Base-by-base conservation (phyloP, 2,329 filamentous ascomycete species). In the Orbilia blumenaviensis region DNA sequence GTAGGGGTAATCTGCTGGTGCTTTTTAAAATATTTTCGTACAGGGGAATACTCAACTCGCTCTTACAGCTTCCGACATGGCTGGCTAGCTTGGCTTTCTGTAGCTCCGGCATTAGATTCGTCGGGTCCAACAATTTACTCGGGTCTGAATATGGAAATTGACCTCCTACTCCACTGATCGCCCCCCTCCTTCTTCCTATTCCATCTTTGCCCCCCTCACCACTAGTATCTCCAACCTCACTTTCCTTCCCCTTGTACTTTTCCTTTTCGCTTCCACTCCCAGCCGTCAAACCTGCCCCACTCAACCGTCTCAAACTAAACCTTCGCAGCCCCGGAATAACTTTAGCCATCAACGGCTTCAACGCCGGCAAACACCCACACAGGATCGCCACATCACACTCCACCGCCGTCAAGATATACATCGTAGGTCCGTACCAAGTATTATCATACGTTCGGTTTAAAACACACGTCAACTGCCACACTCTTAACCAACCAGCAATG, bases 281-380 rank as follows among this genome's bases (percentile, higher is more conserved):
- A 3, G 27, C 44, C 3, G 46, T 46, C n/a, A 58, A 10, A 10
- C 56, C 63, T 8, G 38, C 64, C 7, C 56, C 58, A 23, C 72
- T 69, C 14, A 76, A n/a, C 29, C 48, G 25, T 18, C 64, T 46
- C 2, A 76, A 60, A 42, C 63, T 76, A 50, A 76, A 64, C 44
- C 38, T 76, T 25, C 72, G 63, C 41, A 76, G 52, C 2, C 58
- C 42, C 1, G 72, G 72, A 9, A 76, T 44, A 34, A 69, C 29
- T 32, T 66, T 76, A 10, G 64, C 64, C 63, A 76, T 76, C 38
- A 77, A 42, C n/a, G 73, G 73, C 32, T 77, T 77, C 32, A 77
- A 52, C 4, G 73, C 73, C 7, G 73, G 73, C 34, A 77, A 48
- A 46, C 73, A 77, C 8, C 66, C 61, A 34, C 73, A 77, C 6